Evolutionary conservation across 2,329 filamentous ascomycete species (phyloP), one percentile per base, ranked within the genome.

Genomic region (Apiospora marii): DNA sequence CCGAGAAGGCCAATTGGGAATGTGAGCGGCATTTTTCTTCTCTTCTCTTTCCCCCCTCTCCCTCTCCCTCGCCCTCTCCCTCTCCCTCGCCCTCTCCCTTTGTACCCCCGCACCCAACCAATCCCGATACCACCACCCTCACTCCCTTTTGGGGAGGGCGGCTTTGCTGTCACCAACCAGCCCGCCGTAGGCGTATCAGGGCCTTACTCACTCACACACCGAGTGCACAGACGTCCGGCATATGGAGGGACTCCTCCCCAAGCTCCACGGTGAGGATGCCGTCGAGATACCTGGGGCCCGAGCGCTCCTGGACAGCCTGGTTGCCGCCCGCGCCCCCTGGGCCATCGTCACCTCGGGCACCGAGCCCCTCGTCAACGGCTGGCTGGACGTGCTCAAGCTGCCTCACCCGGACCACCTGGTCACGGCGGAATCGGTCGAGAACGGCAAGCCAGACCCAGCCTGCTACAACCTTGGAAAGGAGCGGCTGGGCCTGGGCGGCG

Each of bases 1-100:
- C 94, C 22, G 91, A 93, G 77, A 94, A 94, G 81, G 96, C 96
- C 58, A 98, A 92, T 78, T 96, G 93, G 94, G 94, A 98, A 75
- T 98, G 94, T 97, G 84, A 64, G 58, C 30, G 30, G 34, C 85
- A 37, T 41, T 41, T 93, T 53, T 43, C 13, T 30, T 34, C 10
- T 14, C 19, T 34, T 16, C 27, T 41, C 58, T 71, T 10, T 10
- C 10, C 37, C 10, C 37, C 37, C 37, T 41, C 37, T 41, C 37
- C 37, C 37, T 41, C 10, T 41, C 37, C 37, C 37, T 41, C 37
- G 7, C 37, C 37, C 37, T 41, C 67, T 41, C 37, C 37, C 37
- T 41, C 10, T 41, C 37, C 37, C 37, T 41, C 37, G 7, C 37
- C 37, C 37, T 30, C 70, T 69, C 49, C 24, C 48, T 69, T 49